These are phyloP conservation scores for Canna indica DNA, from an alignment of 176 grass and related monocot species.

Conservation along the genomic window DNA sequence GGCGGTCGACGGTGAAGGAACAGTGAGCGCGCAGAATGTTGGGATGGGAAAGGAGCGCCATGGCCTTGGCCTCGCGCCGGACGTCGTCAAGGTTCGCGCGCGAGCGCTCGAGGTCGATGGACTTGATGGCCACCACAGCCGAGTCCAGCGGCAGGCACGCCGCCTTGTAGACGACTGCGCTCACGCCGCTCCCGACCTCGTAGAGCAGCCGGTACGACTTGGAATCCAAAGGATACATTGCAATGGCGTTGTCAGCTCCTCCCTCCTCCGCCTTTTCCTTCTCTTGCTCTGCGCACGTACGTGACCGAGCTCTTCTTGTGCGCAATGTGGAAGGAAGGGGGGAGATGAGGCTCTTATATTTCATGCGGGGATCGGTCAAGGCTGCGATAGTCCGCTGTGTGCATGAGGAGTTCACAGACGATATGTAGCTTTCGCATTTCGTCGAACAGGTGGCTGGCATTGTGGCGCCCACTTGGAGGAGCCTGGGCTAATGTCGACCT, in stretches of 20 bases:
- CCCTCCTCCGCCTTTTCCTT: not conserved
- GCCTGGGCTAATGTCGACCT: no score
- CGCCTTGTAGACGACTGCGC: slow-evolving; percentile 88
- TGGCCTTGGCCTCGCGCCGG: slow-evolving; percentile 78
- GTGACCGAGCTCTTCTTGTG: not conserved
- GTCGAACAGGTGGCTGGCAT: not conserved
- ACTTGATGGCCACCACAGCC: slow-evolving; percentile 55
- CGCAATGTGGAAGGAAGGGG: not conserved
- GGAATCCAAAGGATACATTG: slow-evolving; percentile 47
- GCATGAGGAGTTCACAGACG: not conserved
- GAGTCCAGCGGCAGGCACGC: slow-evolving; percentile 48
- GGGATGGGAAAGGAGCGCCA: slow-evolving; percentile 62
- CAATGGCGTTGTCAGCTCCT: no score
- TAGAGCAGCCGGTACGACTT: slow-evolving; percentile 47
- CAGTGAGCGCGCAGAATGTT: slow-evolving; percentile 90
- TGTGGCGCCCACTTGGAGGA: not conserved
- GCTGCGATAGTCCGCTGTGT: no score
- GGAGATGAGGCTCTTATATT: no score
- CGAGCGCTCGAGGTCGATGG: slow-evolving; percentile 67
- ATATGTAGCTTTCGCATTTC: not conserved
- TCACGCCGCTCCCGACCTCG: slow-evolving; percentile 69
- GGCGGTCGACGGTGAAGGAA: slow-evolving; percentile 72
- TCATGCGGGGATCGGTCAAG: no score
- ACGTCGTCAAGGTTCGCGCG: slow-evolving; percentile 74
- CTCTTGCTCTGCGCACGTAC: not conserved